Base-by-base conservation (phyloP, 495 filamentous ascomycete genomes). In the Chlorociboria aeruginascens region DNA sequence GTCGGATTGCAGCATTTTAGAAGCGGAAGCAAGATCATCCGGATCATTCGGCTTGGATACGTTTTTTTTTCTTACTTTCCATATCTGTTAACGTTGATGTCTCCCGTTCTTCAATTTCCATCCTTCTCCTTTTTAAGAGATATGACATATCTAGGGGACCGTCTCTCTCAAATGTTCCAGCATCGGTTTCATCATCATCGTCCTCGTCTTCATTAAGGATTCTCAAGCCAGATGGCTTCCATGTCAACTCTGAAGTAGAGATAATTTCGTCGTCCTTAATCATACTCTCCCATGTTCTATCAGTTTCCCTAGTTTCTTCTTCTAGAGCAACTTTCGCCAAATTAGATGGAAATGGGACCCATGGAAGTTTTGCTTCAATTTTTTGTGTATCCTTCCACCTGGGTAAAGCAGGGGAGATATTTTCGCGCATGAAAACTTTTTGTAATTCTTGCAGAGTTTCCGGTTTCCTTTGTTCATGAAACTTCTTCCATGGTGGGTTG, bases 401-500 rank as follows among this genome's bases (percentile, higher is more conserved):
- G 20, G 25, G 31, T 28, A 31, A 25, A 3, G 46, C 38, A 11
- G 9, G 7, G 2, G 34, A 46, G 1, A 53, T 13, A 32, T 46
- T 35, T 17, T 49, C 40, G 28, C 25, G 28, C 1, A 61, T 53
- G 12, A 45, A 36, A 6, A 11, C 28, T 12, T 48, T 53, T 34
- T 57, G 57, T 1, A 54, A 9, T 8, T 8, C 1, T 0, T 44
- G 8, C 11, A 46, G 31, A n/a, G 14, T 29, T 7, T 1, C 31
- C 8, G 49, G 28, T 14, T 35, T 31, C 6, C 16, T 43, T 6
- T 17, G n/a, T 7, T 41, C 8, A 13, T 41, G 44, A 6, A 55
- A 48, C n/a, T 46, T 20, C 31, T 68, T 66, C 80, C 81, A 85
- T 2, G 76, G 78, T 8, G 74, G 64, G 3, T 55, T 55, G 6